phyloP scores from a whole-genome alignment of 495 filamentous ascomycete species.

The Neurospora hispaniola region DNA sequence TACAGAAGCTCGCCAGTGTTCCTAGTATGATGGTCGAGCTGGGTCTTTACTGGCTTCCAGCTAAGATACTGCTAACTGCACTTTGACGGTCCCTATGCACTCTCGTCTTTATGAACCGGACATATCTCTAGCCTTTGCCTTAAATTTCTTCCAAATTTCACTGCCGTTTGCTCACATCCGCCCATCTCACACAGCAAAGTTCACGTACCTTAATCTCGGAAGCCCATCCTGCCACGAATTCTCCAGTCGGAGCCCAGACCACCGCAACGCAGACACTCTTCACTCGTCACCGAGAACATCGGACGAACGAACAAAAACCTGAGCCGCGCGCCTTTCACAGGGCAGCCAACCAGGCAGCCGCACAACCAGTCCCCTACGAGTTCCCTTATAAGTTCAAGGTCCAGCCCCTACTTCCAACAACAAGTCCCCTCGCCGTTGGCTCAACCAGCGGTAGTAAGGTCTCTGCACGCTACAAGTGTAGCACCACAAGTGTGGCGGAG shows the following conservation, averaged over 20 bases:
- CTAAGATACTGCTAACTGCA: background rate
- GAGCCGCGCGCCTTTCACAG: background rate
- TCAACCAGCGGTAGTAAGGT: background rate
- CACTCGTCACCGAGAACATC: background rate
- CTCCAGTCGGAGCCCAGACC: background rate
- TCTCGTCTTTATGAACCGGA: background rate
- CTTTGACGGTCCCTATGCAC: background rate
- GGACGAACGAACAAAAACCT: background rate
- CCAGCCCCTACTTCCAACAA: background rate
- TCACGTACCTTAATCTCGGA: background rate
- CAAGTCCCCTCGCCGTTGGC: background rate
- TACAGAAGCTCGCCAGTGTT: background rate
- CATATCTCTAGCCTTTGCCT: background rate
- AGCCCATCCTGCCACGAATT: background rate
- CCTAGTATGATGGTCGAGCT: background rate
- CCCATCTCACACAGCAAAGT: background rate
- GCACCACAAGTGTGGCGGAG: background rate
- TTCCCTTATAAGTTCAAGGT: background rate
- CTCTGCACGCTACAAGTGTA: background rate
- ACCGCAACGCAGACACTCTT: background rate
- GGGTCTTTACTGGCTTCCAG: background rate
- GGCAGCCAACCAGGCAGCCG: background rate
- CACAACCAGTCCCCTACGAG: background rate
- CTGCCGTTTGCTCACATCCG: background rate
- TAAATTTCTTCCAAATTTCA: background rate